Evolutionary conservation across 2,329 filamentous ascomycete species (phyloP), one percentile per base, ranked within the genome.

Genomic region (Trichoderma gracile): DNA sequence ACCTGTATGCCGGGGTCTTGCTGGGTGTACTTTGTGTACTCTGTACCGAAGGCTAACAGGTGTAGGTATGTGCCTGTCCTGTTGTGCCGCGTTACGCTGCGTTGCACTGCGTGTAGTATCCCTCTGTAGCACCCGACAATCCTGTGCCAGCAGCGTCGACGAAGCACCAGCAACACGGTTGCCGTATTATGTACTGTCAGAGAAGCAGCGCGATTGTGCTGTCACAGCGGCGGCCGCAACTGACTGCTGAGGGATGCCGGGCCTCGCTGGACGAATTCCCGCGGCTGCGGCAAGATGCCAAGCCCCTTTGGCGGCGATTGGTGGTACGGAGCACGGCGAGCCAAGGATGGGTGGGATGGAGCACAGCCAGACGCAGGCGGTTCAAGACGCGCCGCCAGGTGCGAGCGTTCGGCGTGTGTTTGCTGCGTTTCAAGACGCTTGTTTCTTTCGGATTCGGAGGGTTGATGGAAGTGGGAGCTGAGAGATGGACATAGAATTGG

Each of bases 211-310:
- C 33, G 33, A 38, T 38, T 38, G 33, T 38, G 33, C 17, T n/a
- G 30, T 19, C 30, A 25, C 27, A 19, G 17, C 23, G 47, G 47
- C 9, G 40, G 25, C 27, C 33, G 25, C 38, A 53, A 53, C 23
- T 61, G 33, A 38, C 33, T 38, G 33, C 33, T 38, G 33, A 14
- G 33, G 3, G 33, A 23, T 53, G 47, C 58, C 47, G 58, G 58
- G 17, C 43, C 38, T 27, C 25, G n/a, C 47, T 61, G 38, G 47
- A 14, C 45, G 2, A 27, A 61, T 25, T 45, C 58, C 58, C 58
- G 58, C 58, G 58, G 58, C 40, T 53, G 58, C 58, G 58, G 58
- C 49, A 53, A 53, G 33, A 46, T 43, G 58, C 58, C 49, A 61
- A 61, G 49, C 46, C 47, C 40, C 38, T 61, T 53, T 53, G 47